phyloP scores from a whole-genome alignment of 345 rosid genomes.

The Erucastrum elatum region DNA sequence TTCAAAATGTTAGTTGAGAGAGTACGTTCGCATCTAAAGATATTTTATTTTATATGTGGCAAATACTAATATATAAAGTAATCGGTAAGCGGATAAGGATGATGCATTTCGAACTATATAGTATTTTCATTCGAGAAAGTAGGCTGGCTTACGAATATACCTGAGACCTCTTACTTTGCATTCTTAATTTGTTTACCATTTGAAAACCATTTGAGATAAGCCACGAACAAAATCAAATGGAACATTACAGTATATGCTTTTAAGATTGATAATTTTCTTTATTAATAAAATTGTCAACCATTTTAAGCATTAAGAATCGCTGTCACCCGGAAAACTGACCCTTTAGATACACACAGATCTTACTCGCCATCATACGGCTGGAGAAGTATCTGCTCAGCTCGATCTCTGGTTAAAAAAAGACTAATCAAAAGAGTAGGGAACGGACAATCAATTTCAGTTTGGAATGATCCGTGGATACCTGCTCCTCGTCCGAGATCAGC shows the following conservation, averaged over 20 bases:
- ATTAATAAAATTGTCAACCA: slow-evolving; percentile 18
- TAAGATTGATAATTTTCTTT: slow-evolving; percentile 16
- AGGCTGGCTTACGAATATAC: slow-evolving; percentile 10
- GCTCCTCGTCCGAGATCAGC: too few species aligned
- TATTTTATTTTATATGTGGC: background rate
- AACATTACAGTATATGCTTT: slow-evolving; percentile 5
- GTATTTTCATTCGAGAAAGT: background rate
- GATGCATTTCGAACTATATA: slow-evolving; percentile 18
- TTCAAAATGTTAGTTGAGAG: background rate
- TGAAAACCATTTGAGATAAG: slow-evolving; percentile 14
- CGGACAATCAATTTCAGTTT: too few species aligned
- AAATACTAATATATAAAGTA: background rate
- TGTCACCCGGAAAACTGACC: too few species aligned
- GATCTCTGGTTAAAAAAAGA: too few species aligned
- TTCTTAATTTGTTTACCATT: background rate
- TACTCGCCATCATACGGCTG: too few species aligned
- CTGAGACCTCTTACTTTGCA: background rate
- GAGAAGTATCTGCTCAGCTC: too few species aligned
- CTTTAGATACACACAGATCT: too few species aligned
- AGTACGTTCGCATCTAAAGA: background rate
- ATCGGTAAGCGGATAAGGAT: slow-evolving; percentile 29
- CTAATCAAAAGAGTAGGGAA: too few species aligned
- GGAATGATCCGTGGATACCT: too few species aligned
- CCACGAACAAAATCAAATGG: slow-evolving; percentile 10
- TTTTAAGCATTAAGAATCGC: background rate